phyloP scores from a whole-genome alignment of 1,284 basidiomycete genomes.

The Cutaneotrichosporon sp. region DNA sequence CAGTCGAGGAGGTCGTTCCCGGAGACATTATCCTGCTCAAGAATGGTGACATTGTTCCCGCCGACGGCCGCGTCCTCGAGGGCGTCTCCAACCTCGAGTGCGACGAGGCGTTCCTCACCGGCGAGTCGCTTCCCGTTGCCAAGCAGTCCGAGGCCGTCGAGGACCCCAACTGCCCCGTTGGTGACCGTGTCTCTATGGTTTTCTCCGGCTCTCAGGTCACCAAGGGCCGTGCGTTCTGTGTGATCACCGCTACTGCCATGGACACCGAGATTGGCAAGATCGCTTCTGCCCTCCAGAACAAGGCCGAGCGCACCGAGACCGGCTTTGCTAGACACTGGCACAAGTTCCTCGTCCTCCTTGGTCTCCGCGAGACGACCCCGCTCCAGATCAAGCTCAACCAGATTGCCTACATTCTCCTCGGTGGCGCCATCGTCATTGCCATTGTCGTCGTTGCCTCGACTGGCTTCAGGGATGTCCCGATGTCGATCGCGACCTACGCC shows the following conservation, averaged over 20 bases:
- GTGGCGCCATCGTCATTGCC: conserved; percentile 60
- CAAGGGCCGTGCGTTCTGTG: conserved; percentile 64
- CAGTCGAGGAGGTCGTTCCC: conserved; percentile 64
- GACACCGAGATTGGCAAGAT: conserved; percentile 66
- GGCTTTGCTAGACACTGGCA: conserved; percentile 50
- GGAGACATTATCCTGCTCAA: conserved; percentile 64
- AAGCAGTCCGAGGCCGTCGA: conserved; percentile 59
- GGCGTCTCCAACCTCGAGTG: conserved; percentile 59
- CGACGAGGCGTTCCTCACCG: conserved; percentile 70
- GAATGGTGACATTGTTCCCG: conserved; percentile 64
- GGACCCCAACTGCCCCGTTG: conserved; percentile 57
- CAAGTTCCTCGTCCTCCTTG: conserved; percentile 52
- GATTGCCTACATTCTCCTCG: conserved; percentile 64
- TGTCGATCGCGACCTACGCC: conserved; percentile 55
- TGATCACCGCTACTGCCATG: conserved; percentile 67
- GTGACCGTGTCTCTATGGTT: conserved; percentile 53
- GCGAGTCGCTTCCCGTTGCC: conserved; percentile 67
- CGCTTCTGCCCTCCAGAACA: conserved; percentile 57
- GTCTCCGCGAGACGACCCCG: conserved; percentile 60
- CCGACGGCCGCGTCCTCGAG: conserved; percentile 59
- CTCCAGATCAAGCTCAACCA: conserved; percentile 64
- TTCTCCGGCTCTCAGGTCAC: conserved; percentile 65
- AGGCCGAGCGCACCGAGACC: conserved; percentile 46
- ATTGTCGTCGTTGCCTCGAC: conserved; percentile 64
- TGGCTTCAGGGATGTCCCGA: conserved; percentile 55